Evolutionary conservation across 2,329 filamentous ascomycete species (phyloP).

Genomic region (Pestalotiopsis fici): DNA sequence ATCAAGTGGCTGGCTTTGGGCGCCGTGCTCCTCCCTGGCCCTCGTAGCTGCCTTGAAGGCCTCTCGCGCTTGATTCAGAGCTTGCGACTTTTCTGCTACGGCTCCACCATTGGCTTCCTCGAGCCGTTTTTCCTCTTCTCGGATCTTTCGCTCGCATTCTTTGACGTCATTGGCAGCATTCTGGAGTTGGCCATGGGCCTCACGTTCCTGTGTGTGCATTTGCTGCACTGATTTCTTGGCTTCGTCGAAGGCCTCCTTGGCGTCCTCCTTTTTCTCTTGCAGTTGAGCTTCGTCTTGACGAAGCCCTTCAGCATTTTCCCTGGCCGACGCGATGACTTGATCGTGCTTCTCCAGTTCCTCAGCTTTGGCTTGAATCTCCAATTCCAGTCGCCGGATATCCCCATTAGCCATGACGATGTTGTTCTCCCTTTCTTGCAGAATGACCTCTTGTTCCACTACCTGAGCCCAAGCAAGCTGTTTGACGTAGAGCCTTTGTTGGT

Average conservation of each 20-base stretch:
- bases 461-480: slow-evolving; percentile 84
- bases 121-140: slow-evolving; percentile 61
- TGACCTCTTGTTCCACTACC: slow-evolving; percentile 73
- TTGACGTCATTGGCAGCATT: slow-evolving; percentile 48
- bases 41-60: slow-evolving; percentile 43
- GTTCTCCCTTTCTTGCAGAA: slow-evolving; percentile 36
- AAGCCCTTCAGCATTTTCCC: slow-evolving; percentile 40
- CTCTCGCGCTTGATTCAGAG: slow-evolving; percentile 60
- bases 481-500: slow-evolving; percentile 58
- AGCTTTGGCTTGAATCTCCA: slow-evolving; percentile 45
- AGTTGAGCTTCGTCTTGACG: slow-evolving; percentile 48
- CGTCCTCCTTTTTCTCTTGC: slow-evolving; percentile 45
- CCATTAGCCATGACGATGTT: slow-evolving; percentile 29
- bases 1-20: slow-evolving; percentile 22
- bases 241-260: slow-evolving; percentile 53
- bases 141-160: slow-evolving; percentile 48
- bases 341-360: slow-evolving; percentile 47
- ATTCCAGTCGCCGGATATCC: slow-evolving; percentile 35
- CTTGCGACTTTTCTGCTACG: slow-evolving; percentile 60
- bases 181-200: slow-evolving; percentile 61
- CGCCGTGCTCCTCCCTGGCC: slow-evolving; percentile 23
- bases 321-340: slow-evolving; percentile 40
- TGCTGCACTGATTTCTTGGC: slow-evolving; percentile 54
- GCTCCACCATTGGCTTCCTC: slow-evolving; percentile 70
- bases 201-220: slow-evolving; percentile 64